These are phyloP conservation scores for Brassica balearica DNA, from an alignment of 441 rosid genomes.

Conservation along the genomic window DNA sequence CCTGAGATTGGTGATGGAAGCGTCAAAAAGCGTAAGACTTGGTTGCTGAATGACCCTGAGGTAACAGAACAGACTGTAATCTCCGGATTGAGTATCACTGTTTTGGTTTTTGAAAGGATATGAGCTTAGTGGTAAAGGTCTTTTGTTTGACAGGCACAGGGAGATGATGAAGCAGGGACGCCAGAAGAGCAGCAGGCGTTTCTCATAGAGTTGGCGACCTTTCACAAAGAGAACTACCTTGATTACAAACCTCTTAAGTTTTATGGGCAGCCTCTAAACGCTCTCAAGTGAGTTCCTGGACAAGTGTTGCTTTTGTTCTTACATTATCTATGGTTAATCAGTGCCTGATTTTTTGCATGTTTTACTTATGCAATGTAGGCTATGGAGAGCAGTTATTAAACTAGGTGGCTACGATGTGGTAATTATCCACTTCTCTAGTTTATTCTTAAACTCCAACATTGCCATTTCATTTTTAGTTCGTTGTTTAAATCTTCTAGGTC, in stretches of 20 bases:
- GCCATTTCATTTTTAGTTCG: slow-evolving; percentile 18
- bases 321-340: slow-evolving; percentile 13
- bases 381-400: slow-evolving; percentile 83
- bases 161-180: slow-evolving; percentile 65
- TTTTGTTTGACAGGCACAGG: slow-evolving; percentile 45
- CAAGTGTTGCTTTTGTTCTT: slow-evolving; percentile 27
- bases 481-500: slow-evolving; percentile 21
- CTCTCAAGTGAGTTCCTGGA: slow-evolving; percentile 66
- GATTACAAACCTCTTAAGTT: slow-evolving; percentile 85
- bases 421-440: slow-evolving; percentile 39
- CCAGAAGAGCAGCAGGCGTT: slow-evolving; percentile 71
- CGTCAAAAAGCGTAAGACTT: slow-evolving; percentile 56
- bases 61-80: slow-evolving; percentile 44
- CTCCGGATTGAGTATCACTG: slow-evolving; percentile 9
- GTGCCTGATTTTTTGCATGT: slow-evolving; percentile 43
- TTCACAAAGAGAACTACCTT: slow-evolving; percentile 60
- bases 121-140: slow-evolving; percentile 19
- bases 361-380: slow-evolving; percentile 54
- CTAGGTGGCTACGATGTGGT: slow-evolving; percentile 97
- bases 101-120: slow-evolving; percentile 13
- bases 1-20: slow-evolving; percentile 47
- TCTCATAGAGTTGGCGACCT: slow-evolving; percentile 75
- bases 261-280: slow-evolving; percentile 77
- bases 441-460: slow-evolving; percentile 20
- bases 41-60: slow-evolving; percentile 66